Percentiles rank a stretch among this genome's conserved stretches.
Evolutionary conservation across 192 early-diverging fungal species (phyloP).

Genomic region (Phlyctochytrium planicorne): DNA sequence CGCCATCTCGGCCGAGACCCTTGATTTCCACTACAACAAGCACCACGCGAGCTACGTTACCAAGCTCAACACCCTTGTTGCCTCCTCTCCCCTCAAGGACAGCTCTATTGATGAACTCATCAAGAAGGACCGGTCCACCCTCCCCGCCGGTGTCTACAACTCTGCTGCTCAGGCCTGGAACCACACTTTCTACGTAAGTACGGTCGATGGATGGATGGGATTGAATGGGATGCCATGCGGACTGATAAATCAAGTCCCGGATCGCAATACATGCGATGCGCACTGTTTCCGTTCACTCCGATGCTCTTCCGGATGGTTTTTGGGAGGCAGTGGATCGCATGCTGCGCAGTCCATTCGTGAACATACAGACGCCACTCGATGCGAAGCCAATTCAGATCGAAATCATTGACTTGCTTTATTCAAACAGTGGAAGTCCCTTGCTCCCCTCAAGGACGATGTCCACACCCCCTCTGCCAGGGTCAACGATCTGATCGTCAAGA

Average conservation of each 20-base stretch:
- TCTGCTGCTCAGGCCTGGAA: constrained; percentile 66
- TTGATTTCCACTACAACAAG: constrained; percentile 30
- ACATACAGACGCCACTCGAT: too few species aligned
- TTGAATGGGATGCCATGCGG: not conserved
- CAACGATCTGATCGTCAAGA: constrained; percentile 23
- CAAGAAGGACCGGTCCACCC: constrained; percentile 10
- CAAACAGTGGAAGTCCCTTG: constrained; percentile 1
- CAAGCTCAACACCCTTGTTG: constrained; percentile 19
- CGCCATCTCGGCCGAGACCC: constrained; percentile 27
- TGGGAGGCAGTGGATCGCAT: too few species aligned
- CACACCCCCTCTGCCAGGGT: constrained; percentile 18
- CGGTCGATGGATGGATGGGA: too few species aligned
- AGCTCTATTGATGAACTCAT: constrained; percentile 2
- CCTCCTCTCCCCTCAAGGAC: constrained; percentile 3
- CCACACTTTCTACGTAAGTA: constrained; percentile 30
- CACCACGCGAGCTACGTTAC: constrained; percentile 29
- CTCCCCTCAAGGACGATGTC: not conserved
- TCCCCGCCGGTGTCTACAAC: constrained; percentile 39
- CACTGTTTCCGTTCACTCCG: too few species aligned
- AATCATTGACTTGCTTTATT: not conserved
- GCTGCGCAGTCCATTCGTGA: too few species aligned
- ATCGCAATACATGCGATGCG: too few species aligned
- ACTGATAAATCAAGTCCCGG: too few species aligned
- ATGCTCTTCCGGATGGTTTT: too few species aligned
- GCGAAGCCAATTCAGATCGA: too few species aligned